These are phyloP conservation scores for Lathyrus oleraceus DNA, from an alignment of 306 rosid genomes.

Conservation along the genomic window DNA sequence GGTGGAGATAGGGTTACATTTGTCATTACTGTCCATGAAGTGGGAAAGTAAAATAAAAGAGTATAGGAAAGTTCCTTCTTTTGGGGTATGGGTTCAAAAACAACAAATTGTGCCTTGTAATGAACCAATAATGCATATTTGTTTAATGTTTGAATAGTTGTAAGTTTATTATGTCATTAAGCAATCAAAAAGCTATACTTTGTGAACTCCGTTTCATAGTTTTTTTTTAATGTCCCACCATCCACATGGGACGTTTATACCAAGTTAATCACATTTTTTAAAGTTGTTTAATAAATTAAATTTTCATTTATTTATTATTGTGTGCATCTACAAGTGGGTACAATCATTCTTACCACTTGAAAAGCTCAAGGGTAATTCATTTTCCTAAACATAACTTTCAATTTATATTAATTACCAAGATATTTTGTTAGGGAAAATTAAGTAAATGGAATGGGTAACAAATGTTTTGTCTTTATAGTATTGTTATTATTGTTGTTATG, in stretches of 20 bases:
- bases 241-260: conserved; percentile 80
- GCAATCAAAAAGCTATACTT: conserved; percentile 61
- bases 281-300: conserved; percentile 13
- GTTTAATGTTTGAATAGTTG: conserved; percentile 60
- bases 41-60: conserved; percentile 42
- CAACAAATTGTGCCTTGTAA: conserved; percentile 70
- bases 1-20: conserved; percentile 45
- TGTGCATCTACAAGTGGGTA: conserved; percentile 9
- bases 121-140: conserved; percentile 80
- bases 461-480: conserved; percentile 15
- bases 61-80: conserved; percentile 73
- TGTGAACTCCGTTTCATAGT: conserved; percentile 72
- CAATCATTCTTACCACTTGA: conserved; percentile 32
- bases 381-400: neutral
- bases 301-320: too few relatives aligned
- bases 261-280: conserved; percentile 41
- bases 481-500: neutral
- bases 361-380: conserved; percentile 12
- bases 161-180: conserved; percentile 69
- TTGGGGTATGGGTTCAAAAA: conserved; percentile 62
- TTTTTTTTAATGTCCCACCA: conserved; percentile 66
- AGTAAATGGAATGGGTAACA: conserved; percentile 30
- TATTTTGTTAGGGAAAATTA: neutral
- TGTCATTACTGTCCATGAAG: conserved; percentile 43
- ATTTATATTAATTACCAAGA: neutral